Percentiles rank a stretch among this genome's conserved stretches.
phyloP scores from a whole-genome alignment of 2,329 filamentous ascomycete genomes.

The Penicillium sumatraense region DNA sequence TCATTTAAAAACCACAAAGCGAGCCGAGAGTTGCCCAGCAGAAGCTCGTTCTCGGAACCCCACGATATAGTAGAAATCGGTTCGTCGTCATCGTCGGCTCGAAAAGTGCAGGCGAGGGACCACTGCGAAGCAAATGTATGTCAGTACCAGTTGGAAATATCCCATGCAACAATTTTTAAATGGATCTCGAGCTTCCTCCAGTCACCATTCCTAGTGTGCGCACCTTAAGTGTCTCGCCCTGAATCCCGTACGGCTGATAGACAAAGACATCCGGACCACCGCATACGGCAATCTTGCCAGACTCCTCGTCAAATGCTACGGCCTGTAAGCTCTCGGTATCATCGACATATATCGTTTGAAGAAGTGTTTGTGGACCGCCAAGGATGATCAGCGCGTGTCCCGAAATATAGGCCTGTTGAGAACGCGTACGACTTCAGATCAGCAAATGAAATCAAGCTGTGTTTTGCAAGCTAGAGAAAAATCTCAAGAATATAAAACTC shows the following conservation, averaged over 20 bases:
- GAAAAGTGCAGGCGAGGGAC: slow-evolving; percentile 60
- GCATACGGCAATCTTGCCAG: slow-evolving; percentile 83
- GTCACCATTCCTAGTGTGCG: slow-evolving; percentile 27
- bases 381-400: slow-evolving; percentile 87
- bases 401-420: slow-evolving; percentile 77
- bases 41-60: slow-evolving; percentile 82
- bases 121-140: slow-evolving; percentile 46
- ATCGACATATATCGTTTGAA: slow-evolving; percentile 92
- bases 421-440: slow-evolving; percentile 16
- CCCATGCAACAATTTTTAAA: background rate
- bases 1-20: slow-evolving; percentile 68
- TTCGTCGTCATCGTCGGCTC: slow-evolving; percentile 49
- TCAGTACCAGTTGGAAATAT: slow-evolving; percentile 9
- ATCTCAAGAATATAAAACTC: slow-evolving; percentile 36
- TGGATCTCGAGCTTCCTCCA: background rate
- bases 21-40: slow-evolving; percentile 73
- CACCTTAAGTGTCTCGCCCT: slow-evolving; percentile 76
- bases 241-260: slow-evolving; percentile 74
- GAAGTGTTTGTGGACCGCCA: slow-evolving; percentile 70
- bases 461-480: background rate
- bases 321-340: slow-evolving; percentile 71
- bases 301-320: slow-evolving; percentile 77
- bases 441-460: slow-evolving; percentile 9
- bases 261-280: slow-evolving; percentile 70
- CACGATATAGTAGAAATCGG: slow-evolving; percentile 72